Conservation (phyloP, 2,329 filamentous ascomycete genomes). For the Fusarium sp. region DNA sequence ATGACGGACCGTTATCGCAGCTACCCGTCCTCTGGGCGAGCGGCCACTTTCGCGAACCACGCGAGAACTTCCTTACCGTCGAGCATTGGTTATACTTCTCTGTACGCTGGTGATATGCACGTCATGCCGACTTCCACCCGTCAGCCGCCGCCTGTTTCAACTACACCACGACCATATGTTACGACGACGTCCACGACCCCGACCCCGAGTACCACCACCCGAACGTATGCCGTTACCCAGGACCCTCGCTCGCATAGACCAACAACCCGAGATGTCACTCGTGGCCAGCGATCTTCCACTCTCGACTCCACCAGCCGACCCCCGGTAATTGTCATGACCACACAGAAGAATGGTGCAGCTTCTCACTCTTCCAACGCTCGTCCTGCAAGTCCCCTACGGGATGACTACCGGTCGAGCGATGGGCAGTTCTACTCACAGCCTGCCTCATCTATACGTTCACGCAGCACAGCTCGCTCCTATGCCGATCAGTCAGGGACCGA, state of each 20-base stretch:
- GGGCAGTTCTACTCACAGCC: slow-evolving; percentile 67
- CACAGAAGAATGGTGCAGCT: slow-evolving; percentile 59
- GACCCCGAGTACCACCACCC: slow-evolving; percentile 60
- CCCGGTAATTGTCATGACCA: slow-evolving; percentile 70
- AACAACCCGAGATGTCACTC: slow-evolving; percentile 62
- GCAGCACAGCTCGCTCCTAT: slow-evolving; percentile 62
- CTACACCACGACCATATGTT: slow-evolving; percentile 51
- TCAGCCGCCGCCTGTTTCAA: slow-evolving; percentile 49
- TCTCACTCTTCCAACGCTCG: slow-evolving; percentile 55
- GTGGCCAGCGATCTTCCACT: slow-evolving; percentile 62
- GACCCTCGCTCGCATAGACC: slow-evolving; percentile 63
- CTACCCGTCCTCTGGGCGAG: slow-evolving; percentile 58
- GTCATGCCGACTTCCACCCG: slow-evolving; percentile 59
- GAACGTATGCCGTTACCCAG: slow-evolving; percentile 68
- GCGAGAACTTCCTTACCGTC: slow-evolving; percentile 67
- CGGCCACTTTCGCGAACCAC: slow-evolving; percentile 61
- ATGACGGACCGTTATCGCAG: slow-evolving; percentile 64
- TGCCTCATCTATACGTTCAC: slow-evolving; percentile 67
- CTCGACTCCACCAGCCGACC: slow-evolving; percentile 63
- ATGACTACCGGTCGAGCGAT: slow-evolving; percentile 66
- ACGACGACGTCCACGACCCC: slow-evolving; percentile 52
- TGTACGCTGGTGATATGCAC: slow-evolving; percentile 67
- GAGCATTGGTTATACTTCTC: slow-evolving; percentile 62
- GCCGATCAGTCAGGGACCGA: slow-evolving; percentile 65
- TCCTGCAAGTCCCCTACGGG: slow-evolving; percentile 62